A percentile compares a stretch with the other conserved stretches of the same genome.
phyloP scores from a whole-genome alignment of 148 eudicot species.

The Gaultheria prostrata region DNA sequence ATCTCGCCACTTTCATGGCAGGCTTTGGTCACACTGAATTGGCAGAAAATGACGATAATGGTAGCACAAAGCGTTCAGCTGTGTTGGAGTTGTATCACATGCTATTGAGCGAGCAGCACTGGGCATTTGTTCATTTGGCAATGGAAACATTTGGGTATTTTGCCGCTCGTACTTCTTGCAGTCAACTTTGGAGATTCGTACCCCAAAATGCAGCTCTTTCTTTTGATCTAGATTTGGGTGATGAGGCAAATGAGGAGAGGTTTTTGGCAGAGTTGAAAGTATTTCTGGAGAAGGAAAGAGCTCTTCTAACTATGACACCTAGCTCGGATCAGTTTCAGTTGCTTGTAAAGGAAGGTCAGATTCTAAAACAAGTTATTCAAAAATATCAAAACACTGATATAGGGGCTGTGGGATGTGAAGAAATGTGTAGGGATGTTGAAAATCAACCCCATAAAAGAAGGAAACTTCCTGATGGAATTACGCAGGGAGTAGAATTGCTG shows the following conservation, averaged over 20 bases:
- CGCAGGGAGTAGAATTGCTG: constrained; percentile 65
- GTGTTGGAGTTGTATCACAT: constrained; percentile 70
- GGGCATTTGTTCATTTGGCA: constrained; percentile 83
- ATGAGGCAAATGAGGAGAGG: constrained; percentile 50
- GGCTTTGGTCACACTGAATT: constrained; percentile 63
- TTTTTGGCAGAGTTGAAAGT: constrained; percentile 80
- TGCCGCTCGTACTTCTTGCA: constrained; percentile 81
- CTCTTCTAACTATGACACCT: constrained; percentile 37
- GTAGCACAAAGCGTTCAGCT: constrained; percentile 46
- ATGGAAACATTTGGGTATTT: constrained; percentile 77
- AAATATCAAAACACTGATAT: constrained; percentile 19
- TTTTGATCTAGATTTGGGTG: constrained; percentile 63
- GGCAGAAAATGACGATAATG: constrained; percentile 39
- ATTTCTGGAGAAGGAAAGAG: constrained; percentile 71
- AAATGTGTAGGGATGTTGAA: constrained; percentile 39
- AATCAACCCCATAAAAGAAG: constrained; percentile 44
- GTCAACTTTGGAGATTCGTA: constrained; percentile 82
- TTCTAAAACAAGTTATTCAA: constrained; percentile 42
- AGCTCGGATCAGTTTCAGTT: constrained; percentile 49
- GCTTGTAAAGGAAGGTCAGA: constrained; percentile 47
- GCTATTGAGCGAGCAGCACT: constrained; percentile 75
- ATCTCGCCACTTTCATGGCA: constrained; percentile 72
- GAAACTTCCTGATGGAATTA: constrained; percentile 65
- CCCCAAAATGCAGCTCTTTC: constrained; percentile 89
- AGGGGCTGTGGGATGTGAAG: constrained; percentile 27